Base-by-base conservation (phyloP, 306 rosid species). In the Casuarina cunninghamiana region DNA sequence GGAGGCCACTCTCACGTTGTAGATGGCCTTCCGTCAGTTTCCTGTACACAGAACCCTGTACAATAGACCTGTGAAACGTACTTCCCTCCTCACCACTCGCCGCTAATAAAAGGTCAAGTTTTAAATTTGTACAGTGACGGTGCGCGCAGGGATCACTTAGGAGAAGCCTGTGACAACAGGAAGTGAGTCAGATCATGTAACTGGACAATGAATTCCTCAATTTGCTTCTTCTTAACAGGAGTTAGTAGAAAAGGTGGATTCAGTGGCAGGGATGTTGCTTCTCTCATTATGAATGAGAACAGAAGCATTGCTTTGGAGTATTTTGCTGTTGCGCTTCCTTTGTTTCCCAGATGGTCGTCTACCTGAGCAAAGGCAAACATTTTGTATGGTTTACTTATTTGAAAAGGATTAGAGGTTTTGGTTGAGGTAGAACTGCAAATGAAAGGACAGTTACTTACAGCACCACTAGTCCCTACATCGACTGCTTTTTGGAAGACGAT, bases 231-330 rank as follows among this genome's bases (percentile, higher is more conserved):
- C 75, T 83, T 79, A n/a, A 55, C 87, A 0, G 82, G 79, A 75
- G 87, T 82, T 63, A 93, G 82, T 16, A 78, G 83, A 83, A 96
- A 91, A 35, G 94, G 91, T 43, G 99, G 97, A 51, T 79, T 91
- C 69, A 92, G 86, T 41, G 91, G 85, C 74, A 96, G 91, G 67
- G 87, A 78, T 51, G 81, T 81, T 73, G 97, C 99, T 90, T 91
- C 98, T 74, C 80, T 85, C 69, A 88, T 86, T 50, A 96, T 85
- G 68, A 96, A 96, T 43, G 91, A 90, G 72, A 96, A 90, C 69
- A 96, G 84, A 82, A 90, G 90, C 85, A 87, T 84, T 16, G 99
- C 98, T 79, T 87, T 90, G 38, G 99, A 85, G 84, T 96, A 93
- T 19, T 86, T 82, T 70, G 83, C 90, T 55, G 87, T 84, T 10